These are phyloP conservation scores for Backusella psychrophila DNA, from an alignment of 192 early-diverging fungal species.

Conservation along the genomic window DNA sequence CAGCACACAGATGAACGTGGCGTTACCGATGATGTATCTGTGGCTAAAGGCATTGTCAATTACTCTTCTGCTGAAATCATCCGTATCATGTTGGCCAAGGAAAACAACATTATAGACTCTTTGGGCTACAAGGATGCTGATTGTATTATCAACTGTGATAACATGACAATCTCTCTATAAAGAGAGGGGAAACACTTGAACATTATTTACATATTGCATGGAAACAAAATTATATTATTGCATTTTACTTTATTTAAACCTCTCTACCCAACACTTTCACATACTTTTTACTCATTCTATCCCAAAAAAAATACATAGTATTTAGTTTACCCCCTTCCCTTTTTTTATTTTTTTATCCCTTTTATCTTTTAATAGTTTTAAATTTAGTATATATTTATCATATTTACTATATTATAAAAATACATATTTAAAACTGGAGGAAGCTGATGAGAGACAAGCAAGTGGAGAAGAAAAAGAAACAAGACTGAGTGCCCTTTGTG, in stretches of 20 bases:
- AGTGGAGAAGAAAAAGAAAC: not conserved
- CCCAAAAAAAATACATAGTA: not conserved
- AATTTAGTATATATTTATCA: not conserved
- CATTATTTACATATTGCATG: not conserved
- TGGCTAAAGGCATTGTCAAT: constrained; percentile 91
- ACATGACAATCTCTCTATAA: constrained; percentile 67
- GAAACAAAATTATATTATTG: not conserved
- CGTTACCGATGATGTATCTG: constrained; percentile 53
- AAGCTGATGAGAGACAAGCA: not conserved
- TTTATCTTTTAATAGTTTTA: not conserved
- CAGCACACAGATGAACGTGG: constrained; percentile 42
- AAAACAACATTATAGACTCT: constrained; percentile 72
- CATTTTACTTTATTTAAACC: not conserved
- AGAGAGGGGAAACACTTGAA: not conserved
- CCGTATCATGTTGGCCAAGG: constrained; percentile 84
- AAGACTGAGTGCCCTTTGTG: not conserved
- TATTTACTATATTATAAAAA: not conserved
- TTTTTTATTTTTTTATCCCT: not conserved
- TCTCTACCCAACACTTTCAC: not conserved
- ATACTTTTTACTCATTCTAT: not conserved
- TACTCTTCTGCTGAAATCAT: constrained; percentile 84
- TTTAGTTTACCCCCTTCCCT: not conserved
- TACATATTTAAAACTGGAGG: not conserved
- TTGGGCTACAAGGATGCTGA: constrained; percentile 92
- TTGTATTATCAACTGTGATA: constrained; percentile 86